Evolutionary conservation across 2,329 filamentous ascomycete species (phyloP).

Genomic region (Ophiosphaerella narmari): DNA sequence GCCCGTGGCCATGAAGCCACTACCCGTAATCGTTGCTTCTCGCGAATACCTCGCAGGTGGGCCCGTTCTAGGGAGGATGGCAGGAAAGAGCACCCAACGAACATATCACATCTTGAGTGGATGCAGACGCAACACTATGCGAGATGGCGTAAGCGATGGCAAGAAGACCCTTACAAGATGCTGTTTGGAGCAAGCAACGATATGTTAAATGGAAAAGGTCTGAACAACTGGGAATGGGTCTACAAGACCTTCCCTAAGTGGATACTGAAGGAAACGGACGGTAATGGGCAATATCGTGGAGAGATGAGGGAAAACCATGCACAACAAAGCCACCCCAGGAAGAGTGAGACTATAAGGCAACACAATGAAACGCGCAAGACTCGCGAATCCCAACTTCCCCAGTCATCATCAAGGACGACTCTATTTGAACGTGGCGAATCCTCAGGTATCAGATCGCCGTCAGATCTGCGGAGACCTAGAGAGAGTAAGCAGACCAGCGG

Average conservation of each 20-base stretch:
- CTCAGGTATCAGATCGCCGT: conserved; percentile 36
- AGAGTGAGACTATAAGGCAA: conserved; percentile 12
- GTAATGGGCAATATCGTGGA: conserved; percentile 5
- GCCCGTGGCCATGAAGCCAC: conserved; percentile 28
- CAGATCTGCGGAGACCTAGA: conserved; percentile 34
- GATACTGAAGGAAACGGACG: conserved; percentile 35
- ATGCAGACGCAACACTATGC: conserved; percentile 33
- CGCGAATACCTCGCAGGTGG: conserved; percentile 21
- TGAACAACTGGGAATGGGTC: conserved; percentile 39
- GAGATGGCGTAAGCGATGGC: conserved; percentile 37
- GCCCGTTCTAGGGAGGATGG: conserved; percentile 30
- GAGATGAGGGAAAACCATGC: not conserved
- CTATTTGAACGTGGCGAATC: conserved; percentile 21
- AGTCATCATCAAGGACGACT: conserved; percentile 18
- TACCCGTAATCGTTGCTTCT: conserved; percentile 37
- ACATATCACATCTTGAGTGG: conserved; percentile 38
- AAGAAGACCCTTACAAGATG: conserved; percentile 50
- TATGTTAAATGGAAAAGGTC: conserved; percentile 38
- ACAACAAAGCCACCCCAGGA: conserved; percentile 16
- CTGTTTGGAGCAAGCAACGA: conserved; percentile 49
- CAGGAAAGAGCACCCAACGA: conserved; percentile 19
- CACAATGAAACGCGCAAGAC: not conserved
- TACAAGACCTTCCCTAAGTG: conserved; percentile 36
- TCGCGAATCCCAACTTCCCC: conserved; percentile 14
- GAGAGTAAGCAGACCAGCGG: conserved; percentile 16